phyloP scores from a whole-genome alignment of 148 eudicot species.

The Rhododendron simsii region DNA sequence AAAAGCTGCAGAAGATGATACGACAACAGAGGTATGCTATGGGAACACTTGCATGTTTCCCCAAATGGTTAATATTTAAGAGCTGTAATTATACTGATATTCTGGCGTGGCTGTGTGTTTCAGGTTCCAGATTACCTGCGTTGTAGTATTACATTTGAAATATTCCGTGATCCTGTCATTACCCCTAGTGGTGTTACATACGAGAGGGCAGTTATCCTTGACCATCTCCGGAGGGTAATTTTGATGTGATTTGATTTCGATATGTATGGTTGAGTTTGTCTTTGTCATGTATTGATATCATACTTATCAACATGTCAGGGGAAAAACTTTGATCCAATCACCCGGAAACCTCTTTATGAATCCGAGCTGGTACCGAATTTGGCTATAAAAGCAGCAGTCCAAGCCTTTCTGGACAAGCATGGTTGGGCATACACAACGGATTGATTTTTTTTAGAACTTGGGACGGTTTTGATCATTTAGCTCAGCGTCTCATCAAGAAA shows the following conservation, averaged over 20 bases:
- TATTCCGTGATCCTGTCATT: constrained; percentile 92
- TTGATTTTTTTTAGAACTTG: constrained; percentile 4
- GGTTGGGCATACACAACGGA: constrained; percentile 80
- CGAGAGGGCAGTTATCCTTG: constrained; percentile 79
- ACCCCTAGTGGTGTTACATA: constrained; percentile 88
- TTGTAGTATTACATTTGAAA: constrained; percentile 81
- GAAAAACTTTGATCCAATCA: constrained; percentile 79
- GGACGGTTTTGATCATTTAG: background rate
- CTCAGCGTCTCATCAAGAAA: background rate
- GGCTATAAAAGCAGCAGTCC: constrained; percentile 87
- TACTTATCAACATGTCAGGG: constrained; percentile 31
- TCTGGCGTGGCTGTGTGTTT: constrained; percentile 8
- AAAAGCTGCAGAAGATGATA: constrained; percentile 76
- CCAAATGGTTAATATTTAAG: background rate
- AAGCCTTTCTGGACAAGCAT: constrained; percentile 56
- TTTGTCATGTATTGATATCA: background rate
- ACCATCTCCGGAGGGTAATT: constrained; percentile 68
- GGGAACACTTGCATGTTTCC: background rate
- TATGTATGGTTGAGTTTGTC: background rate
- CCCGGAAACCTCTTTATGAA: constrained; percentile 50
- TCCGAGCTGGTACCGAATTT: constrained; percentile 66
- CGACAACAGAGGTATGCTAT: constrained; percentile 62
- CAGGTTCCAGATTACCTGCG: constrained; percentile 92
- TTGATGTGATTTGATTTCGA: background rate
- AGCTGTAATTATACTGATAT: background rate